These are phyloP conservation scores for Calycina herbarum DNA, from an alignment of 2,329 filamentous ascomycete species.

Conservation along the genomic window DNA sequence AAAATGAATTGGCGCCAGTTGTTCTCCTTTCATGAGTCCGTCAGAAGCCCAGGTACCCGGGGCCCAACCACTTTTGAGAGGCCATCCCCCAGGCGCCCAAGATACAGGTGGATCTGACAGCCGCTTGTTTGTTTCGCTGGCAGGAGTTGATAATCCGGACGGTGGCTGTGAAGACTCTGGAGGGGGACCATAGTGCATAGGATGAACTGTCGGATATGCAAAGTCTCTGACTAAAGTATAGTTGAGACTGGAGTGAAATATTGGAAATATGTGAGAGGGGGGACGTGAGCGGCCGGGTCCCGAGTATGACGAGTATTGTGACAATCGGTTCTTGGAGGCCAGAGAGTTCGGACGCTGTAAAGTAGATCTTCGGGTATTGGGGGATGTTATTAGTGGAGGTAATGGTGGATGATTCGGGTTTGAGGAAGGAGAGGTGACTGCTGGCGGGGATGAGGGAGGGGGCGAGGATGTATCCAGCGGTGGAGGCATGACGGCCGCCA, in stretches of 20 bases:
- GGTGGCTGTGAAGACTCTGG: conserved; percentile 68
- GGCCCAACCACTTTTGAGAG: conserved; percentile 59
- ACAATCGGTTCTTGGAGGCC: conserved; percentile 77
- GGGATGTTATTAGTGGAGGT: conserved; percentile 58
- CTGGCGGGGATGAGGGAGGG: conserved; percentile 51
- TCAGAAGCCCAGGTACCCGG: conserved; percentile 39
- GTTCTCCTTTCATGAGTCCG: conserved; percentile 61
- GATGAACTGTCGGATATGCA: conserved; percentile 80
- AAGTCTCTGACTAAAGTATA: conserved; percentile 96
- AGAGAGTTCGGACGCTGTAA: conserved; percentile 70
- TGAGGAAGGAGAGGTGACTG: conserved; percentile 41
- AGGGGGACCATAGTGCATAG: conserved; percentile 91
- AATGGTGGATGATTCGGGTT: conserved; percentile 55
- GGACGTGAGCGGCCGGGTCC: conserved; percentile 71
- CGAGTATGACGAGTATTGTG: conserved; percentile 77
- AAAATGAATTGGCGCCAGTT: conserved; percentile 80
- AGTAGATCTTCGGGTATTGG: conserved; percentile 54
- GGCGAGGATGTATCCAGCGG: conserved; percentile 44
- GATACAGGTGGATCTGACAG: conserved; percentile 78
- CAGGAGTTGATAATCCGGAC: conserved; percentile 81
- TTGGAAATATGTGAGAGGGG: conserved; percentile 76
- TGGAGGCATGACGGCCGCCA: conserved; percentile 55
- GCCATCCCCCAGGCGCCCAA: conserved; percentile 48
- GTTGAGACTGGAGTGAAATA: conserved; percentile 80
- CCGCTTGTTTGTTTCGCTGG: conserved; percentile 70